Evolutionary conservation across 2,329 filamentous ascomycete genomes (phyloP), one percentile per base, ranked within the genome.

Genomic region (Thielaviopsis euricoi): DNA sequence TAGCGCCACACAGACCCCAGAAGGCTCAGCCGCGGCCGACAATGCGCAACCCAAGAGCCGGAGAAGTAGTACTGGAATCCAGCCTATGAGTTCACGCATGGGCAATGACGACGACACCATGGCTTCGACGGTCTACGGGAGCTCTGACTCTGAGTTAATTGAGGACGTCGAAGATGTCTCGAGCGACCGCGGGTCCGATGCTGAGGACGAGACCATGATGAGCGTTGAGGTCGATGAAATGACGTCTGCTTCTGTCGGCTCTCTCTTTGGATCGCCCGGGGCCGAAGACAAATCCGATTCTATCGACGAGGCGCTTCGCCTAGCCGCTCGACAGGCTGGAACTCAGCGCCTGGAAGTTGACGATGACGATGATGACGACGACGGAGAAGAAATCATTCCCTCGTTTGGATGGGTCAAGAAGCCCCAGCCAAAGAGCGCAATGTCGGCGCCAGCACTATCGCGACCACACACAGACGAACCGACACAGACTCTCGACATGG

Each of bases 191-290:
- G 78, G 75, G 52, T 78, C 77, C 9, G 78, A 86, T 61, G 85
- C 87, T 50, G 83, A 85, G 54, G 85, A 87, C 62, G 85, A 82
- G 29, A 90, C 87, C 0, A 85, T 87, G 69, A 88, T 90, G 82
- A 91, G 84, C 40, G 74, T 95, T 51, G 87, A 91, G 60, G 76
- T 87, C 19, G 87, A 93, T 58, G 86, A 90, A 64, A 79, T 85
- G 62, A 89, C 85, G 1, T 80, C 81, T 33, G 83, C 80, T 25
- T 86, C 85, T 17, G 72, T 81, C 51, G 79, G 76, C 51, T 86
- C 85, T 10, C 74, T 76, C 2, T 77, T 78, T 43, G 75, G 71
- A 54, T 75, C 75, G 26, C 83, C 80, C 19, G 80, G 80, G 19
- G 86, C 83, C 2, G 69, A 67, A 56, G 76, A 72, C 26, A 82